A percentile compares a stretch with the other conserved stretches of the same genome.
phyloP scores from a whole-genome alignment of 2,329 filamentous ascomycete species.

The Microcera coccophila region DNA sequence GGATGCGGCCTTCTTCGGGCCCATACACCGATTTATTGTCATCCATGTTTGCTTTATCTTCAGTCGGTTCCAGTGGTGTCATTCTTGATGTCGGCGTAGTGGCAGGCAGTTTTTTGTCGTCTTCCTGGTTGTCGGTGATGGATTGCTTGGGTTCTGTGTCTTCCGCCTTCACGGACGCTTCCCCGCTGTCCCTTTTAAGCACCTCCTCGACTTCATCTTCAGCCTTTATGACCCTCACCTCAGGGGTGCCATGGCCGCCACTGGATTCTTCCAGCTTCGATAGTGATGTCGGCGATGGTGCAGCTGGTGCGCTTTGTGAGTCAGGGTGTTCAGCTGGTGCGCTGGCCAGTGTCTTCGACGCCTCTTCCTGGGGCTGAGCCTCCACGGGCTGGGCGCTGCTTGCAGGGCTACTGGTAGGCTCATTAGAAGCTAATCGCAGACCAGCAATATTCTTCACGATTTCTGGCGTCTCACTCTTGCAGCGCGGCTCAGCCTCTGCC shows the following conservation, averaged over 20 bases:
- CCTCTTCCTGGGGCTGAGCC: constrained; percentile 21
- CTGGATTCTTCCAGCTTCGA: constrained; percentile 16
- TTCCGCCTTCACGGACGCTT: neutral
- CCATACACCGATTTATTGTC: neutral
- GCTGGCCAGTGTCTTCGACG: constrained; percentile 11
- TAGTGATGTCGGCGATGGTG: constrained; percentile 7
- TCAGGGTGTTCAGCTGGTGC: constrained; percentile 13
- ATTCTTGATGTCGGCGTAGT: neutral
- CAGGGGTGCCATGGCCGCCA: neutral
- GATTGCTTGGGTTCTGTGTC: neutral
- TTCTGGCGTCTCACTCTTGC: constrained; percentile 25
- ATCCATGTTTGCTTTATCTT: constrained; percentile 2
- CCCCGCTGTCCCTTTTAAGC: constrained; percentile 8
- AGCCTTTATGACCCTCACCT: neutral
- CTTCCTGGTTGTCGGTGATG: neutral
- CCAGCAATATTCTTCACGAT: constrained; percentile 32
- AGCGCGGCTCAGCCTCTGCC: constrained; percentile 8
- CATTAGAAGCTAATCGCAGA: constrained; percentile 28
- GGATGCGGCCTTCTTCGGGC: constrained; percentile 9
- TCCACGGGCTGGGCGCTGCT: constrained; percentile 3
- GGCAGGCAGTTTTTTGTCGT: neutral
- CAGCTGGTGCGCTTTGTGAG: constrained; percentile 12
- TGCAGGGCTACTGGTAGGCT: constrained; percentile 18
- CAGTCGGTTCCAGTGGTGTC: constrained; percentile 2
- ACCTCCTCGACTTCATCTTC: constrained; percentile 1